phyloP scores from a whole-genome alignment of 768 basidiomycete genomes.

The Wakefieldia striispora region DNA sequence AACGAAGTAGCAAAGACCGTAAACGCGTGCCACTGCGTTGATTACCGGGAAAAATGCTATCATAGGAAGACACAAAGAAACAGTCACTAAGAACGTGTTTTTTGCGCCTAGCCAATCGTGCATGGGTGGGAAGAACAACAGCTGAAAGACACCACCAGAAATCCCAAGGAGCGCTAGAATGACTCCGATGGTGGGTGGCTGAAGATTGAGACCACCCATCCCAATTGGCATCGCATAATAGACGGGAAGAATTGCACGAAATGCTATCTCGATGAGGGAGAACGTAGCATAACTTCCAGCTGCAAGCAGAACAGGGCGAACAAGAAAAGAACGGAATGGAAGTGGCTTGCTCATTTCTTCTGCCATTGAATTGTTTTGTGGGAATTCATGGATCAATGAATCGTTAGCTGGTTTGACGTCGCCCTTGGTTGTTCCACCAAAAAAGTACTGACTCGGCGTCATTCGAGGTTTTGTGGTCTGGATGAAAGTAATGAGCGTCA shows the following conservation, averaged over 20 bases:
- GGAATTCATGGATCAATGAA: not conserved
- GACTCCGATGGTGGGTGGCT: constrained; percentile 31
- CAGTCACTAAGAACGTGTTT: constrained; percentile 49
- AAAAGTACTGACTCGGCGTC: constrained; percentile 18
- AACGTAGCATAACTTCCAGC: constrained; percentile 59
- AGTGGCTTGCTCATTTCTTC: constrained; percentile 26
- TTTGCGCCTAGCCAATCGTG: constrained; percentile 60
- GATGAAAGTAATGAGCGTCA: not conserved
- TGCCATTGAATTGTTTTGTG: not conserved
- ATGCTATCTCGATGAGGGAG: constrained; percentile 62
- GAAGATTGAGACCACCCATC: constrained; percentile 28
- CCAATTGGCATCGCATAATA: constrained; percentile 32
- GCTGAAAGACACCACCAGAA: constrained; percentile 46
- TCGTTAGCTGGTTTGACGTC: not conserved
- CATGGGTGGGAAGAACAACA: constrained; percentile 57
- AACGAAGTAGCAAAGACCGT: constrained; percentile 42
- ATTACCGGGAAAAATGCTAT: constrained; percentile 43
- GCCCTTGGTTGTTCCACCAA: constrained; percentile 5
- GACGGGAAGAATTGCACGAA: constrained; percentile 43
- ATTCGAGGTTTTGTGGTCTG: constrained; percentile 16
- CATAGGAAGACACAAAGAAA: constrained; percentile 47
- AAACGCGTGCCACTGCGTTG: constrained; percentile 33
- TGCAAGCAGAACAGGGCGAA: constrained; percentile 52
- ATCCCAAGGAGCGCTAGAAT: constrained; percentile 26
- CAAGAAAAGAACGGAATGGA: constrained; percentile 48